Base-by-base conservation (phyloP, 192 early-diverging fungal species). In the Radiomyces spectabilis region DNA sequence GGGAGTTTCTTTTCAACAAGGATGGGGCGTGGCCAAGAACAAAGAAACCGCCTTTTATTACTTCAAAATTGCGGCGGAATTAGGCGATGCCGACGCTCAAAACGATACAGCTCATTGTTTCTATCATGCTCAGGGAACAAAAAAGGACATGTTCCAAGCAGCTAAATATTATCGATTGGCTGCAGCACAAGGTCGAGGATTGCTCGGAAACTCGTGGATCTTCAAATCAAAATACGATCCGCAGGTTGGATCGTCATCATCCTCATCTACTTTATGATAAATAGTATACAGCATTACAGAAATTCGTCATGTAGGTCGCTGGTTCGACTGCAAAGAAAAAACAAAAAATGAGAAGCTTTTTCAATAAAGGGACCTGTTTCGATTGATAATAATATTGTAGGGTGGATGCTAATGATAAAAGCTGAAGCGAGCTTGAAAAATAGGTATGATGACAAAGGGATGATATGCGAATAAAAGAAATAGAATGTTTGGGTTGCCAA, bases 171-270 rank as follows among this genome's bases (percentile, higher is more conserved):
- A 84, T 61, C 84, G 87, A 2, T 61, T 86, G 59, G 87, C 87
- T 0, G 79, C 80, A 37, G 75, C 76, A 5, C 84, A 89, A 59
- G 87, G 87, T 8, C 59, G 73, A 12, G 72, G 82, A 34, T 71
- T 86, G 21, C 71, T 89, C 63, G 85, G 87, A 34, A 89, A 85
- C 43, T 86, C 85, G 35, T 89, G 87, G 87, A 89, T 89, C 22
- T 86, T 74, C 46, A 89, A 89, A 61, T 71, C 81, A 37, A 89
- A 89, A 67, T 89, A 87, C 55, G 81, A 87, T 49, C n/a, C n/a
- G 33, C 6, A 35, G 33, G 33, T 35, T 35, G 5, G 33, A 35
- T 35, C 33, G 33, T 35, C 33, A 13, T 35, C 5, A 35, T 35
- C 33, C 13, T 35, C 33, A 13, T 8, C 13, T 8, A 35, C 33